Evolutionary conservation across 1,284 basidiomycete genomes (phyloP).

Genomic region (Ustilago xerochloae): DNA sequence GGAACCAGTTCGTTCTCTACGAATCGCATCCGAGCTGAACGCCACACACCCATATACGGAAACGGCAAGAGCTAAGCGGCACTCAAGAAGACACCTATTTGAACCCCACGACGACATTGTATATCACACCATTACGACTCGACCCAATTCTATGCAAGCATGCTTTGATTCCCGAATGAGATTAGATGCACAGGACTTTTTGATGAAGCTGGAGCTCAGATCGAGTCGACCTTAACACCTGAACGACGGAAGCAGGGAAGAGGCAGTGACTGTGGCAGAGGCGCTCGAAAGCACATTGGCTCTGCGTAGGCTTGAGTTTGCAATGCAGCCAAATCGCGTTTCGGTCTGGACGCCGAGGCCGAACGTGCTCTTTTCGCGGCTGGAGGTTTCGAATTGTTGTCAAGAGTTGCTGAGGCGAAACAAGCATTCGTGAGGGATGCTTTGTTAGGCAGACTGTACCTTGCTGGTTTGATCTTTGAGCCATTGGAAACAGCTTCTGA

Average conservation of each 20-base stretch:
- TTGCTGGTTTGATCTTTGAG: neutral
- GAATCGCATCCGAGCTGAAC: no score
- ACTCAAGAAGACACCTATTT: neutral
- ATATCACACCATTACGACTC: constrained; percentile 29
- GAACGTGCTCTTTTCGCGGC: neutral
- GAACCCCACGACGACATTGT: constrained; percentile 28
- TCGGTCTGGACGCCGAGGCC: neutral
- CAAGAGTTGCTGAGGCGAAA: neutral
- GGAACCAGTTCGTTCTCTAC: neutral
- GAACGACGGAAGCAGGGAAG: constrained; percentile 14
- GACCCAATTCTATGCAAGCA: constrained; percentile 30
- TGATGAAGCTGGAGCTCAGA: neutral
- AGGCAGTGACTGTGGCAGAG: constrained; percentile 21
- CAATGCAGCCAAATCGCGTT: neutral
- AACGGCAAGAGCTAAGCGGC: no score
- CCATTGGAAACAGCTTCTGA: neutral
- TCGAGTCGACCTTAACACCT: neutral
- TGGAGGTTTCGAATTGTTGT: neutral
- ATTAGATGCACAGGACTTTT: no score
- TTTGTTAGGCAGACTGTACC: neutral
- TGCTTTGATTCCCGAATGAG: constrained; percentile 36
- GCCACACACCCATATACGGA: no score
- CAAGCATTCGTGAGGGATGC: neutral
- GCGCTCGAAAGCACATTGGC: constrained; percentile 33
- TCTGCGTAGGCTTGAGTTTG: constrained; percentile 15